Conservation (phyloP, 2,329 filamentous ascomycete genomes). For the Xylariaceae sp. region DNA sequence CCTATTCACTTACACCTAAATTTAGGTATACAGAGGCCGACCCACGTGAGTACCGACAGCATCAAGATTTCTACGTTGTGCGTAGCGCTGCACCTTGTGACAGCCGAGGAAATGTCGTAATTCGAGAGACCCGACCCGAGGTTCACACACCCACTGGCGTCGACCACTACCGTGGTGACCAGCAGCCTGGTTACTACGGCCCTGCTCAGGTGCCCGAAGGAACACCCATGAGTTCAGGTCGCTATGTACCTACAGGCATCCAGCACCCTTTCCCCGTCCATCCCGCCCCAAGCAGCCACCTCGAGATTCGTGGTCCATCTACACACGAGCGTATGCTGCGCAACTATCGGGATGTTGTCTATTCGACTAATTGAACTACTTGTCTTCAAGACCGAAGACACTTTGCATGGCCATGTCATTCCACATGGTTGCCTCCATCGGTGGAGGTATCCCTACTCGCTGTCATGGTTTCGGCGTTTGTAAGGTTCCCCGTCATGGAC, state of each 20-base stretch:
- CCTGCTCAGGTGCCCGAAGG: too few species aligned
- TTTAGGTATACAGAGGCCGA: constrained; percentile 14
- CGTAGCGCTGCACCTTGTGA: constrained; percentile 4
- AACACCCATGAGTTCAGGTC: too few species aligned
- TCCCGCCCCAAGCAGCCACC: constrained; percentile 19
- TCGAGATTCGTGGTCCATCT: constrained; percentile 15
- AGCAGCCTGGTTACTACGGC: too few species aligned
- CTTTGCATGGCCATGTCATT: not conserved
- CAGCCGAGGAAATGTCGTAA: constrained; percentile 6
- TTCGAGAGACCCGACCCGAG: constrained; percentile 7
- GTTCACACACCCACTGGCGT: constrained; percentile 1
- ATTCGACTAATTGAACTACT: constrained; percentile 11
- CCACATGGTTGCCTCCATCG: not conserved
- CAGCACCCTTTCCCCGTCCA: constrained; percentile 20
- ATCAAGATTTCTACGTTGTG: constrained; percentile 2
- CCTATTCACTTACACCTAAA: constrained; percentile 14
- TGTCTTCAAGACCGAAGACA: too few species aligned
- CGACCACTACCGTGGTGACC: constrained; percentile 12
- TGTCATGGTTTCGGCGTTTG: constrained; percentile 12
- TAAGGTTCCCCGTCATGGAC: constrained; percentile 5
- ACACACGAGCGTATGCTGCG: constrained; percentile 14
- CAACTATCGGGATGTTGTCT: constrained; percentile 22
- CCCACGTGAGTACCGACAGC: constrained; percentile 6
- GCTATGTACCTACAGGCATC: too few species aligned
- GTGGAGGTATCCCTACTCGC: constrained; percentile 2